Base-by-base conservation (phyloP, 495 filamentous ascomycete genomes). In the Beverwykella pulmonaria region DNA sequence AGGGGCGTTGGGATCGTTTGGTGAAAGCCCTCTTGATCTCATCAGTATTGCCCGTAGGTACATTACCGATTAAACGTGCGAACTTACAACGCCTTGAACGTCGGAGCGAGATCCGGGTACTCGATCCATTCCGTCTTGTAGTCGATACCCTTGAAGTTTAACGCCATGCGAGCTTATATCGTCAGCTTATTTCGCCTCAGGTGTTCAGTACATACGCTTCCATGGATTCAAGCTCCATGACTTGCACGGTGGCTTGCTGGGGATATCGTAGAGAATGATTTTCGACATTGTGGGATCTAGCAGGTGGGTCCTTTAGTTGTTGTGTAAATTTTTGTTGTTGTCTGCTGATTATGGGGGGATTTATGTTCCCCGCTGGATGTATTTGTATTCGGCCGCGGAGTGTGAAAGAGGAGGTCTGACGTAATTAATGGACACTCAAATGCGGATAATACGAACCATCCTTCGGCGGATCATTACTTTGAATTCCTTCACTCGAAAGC, bases 101-200 rank as follows among this genome's bases (percentile, higher is more conserved):
- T 78, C 1, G 81, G 75, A 8, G 71, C 78, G 62, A 90, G 77
- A 50, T 88, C 82, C 4, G 86, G 86, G 71, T 88, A 88, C 68
- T 89, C 84, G 59, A 84, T 73, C 85, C 85, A 89, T 81, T 86
- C 78, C 4, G 87, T 90, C 61, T 79, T 77, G 75, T 88, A 88
- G 53, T 82, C 77, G n/a, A 89, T 72, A 7, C 76, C 75, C 71
- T 90, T 89, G 77, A 80, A 86, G 75, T 88, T 88, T 39, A 90
- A 76, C 5, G 75, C 46, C 15, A 89, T 65, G 2, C 86, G 85
- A 49, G 83, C 86, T 87, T 8, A 1, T 17, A 0, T 2, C 54
- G 26, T 47, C 41, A 55, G 65, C 1, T 52, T 59, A 20, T 26
- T 50, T 55, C 25, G 14, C 25, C 14, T 27, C 7, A 25, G 32